Evolutionary conservation across 768 basidiomycete species (phyloP).

Genomic region (Floccularia luteovirens): DNA sequence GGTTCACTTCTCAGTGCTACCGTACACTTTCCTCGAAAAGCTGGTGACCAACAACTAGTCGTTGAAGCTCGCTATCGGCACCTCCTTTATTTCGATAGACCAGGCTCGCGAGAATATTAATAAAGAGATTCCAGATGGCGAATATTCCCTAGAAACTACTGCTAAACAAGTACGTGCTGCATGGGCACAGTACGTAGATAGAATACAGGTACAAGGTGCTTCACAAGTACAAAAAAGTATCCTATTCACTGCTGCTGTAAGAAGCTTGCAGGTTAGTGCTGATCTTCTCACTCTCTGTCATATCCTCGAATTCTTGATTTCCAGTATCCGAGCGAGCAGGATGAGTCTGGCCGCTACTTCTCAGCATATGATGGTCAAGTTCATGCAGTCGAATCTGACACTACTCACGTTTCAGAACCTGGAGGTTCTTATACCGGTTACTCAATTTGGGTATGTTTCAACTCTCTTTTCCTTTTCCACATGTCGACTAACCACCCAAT

Average conservation of each 20-base stretch:
- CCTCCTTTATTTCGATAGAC: not conserved
- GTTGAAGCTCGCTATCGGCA: not conserved
- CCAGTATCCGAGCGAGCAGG: conserved; percentile 73
- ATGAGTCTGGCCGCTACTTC: conserved; percentile 62
- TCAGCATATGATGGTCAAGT: conserved; percentile 68
- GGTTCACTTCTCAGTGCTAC: not conserved
- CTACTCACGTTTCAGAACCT: too few relatives aligned
- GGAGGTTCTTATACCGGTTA: conserved; percentile 76
- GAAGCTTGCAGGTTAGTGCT: conserved; percentile 44
- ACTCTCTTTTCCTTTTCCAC: not conserved
- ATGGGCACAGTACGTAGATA: conserved; percentile 53
- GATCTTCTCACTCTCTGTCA: not conserved
- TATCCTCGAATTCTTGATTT: conserved; percentile 5
- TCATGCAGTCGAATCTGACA: conserved; percentile 35
- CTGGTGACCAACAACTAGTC: not conserved
- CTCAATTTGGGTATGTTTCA: conserved; percentile 58
- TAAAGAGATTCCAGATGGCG: not conserved
- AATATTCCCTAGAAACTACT: conserved; percentile 38
- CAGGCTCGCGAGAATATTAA: not conserved
- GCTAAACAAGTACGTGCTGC: conserved; percentile 34
- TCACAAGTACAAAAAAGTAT: conserved; percentile 35
- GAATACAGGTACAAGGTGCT: conserved; percentile 42
- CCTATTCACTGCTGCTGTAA: conserved; percentile 59
- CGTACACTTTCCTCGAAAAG: not conserved
- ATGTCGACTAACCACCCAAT: not conserved